These are phyloP conservation scores for Pichia inconspicua DNA, from an alignment of 1,139 yeast genomes.

Conservation along the genomic window DNA sequence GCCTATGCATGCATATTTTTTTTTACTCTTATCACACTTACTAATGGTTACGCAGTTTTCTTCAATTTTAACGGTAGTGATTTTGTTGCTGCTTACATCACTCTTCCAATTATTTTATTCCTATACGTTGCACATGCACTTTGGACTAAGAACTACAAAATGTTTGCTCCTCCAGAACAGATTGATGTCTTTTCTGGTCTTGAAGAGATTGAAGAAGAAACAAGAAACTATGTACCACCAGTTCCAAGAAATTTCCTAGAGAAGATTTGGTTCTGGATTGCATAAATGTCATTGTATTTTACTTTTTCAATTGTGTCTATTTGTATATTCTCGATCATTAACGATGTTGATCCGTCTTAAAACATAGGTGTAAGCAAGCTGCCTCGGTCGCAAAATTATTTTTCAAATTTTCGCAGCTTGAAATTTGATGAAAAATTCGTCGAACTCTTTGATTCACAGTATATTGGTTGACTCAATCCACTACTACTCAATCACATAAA, in stretches of 20 bases:
- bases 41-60: constrained; percentile 55
- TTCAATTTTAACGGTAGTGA: constrained; percentile 39
- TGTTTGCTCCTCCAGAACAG: constrained; percentile 35
- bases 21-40: constrained; percentile 39
- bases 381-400: too few relatives aligned
- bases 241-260: constrained; percentile 32
- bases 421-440: not conserved
- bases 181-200: constrained; percentile 41
- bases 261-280: constrained; percentile 37
- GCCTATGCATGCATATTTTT: constrained; percentile 38
- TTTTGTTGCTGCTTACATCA: constrained; percentile 56
- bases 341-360: not conserved
- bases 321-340: too few relatives aligned
- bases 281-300: constrained; percentile 9
- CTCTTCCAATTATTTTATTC: constrained; percentile 45
- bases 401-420: not conserved
- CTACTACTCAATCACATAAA: not conserved
- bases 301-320: not conserved
- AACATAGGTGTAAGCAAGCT: too few relatives aligned
- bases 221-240: constrained; percentile 28
- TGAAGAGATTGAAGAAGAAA: constrained; percentile 36
- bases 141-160: constrained; percentile 27
- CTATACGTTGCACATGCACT: constrained; percentile 36
- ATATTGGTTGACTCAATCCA: too few relatives aligned
- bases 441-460: not conserved